Conservation (phyloP, 768 basidiomycete genomes). For the Russula ochroleuca region DNA sequence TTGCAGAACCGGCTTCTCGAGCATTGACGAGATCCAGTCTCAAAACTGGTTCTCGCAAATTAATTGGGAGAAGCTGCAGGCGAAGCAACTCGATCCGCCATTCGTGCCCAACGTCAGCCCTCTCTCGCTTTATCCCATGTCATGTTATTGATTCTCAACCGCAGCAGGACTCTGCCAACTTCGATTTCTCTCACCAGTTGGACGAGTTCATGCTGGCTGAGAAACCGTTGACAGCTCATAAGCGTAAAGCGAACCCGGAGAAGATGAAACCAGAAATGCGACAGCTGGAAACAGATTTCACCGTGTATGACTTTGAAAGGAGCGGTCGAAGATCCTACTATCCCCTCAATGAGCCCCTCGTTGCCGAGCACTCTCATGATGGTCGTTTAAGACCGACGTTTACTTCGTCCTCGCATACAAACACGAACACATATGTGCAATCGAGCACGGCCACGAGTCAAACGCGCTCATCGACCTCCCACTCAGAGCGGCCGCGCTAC, state of each 20-base stretch:
- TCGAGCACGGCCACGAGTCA: neutral
- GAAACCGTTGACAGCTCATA: constrained; percentile 93
- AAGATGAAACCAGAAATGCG: constrained; percentile 89
- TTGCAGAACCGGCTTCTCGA: constrained; percentile 64
- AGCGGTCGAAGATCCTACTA: constrained; percentile 81
- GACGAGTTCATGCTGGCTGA: constrained; percentile 97
- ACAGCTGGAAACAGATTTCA: constrained; percentile 95
- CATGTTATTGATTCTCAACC: constrained; percentile 17
- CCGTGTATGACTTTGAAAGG: constrained; percentile 77
- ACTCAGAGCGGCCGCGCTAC: neutral
- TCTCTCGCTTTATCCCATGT: neutral
- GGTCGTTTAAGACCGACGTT: neutral
- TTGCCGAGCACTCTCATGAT: constrained; percentile 23
- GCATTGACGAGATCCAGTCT: constrained; percentile 68
- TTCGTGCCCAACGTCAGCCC: constrained; percentile 88
- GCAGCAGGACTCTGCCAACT: constrained; percentile 95
- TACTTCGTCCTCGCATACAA: constrained; percentile 23
- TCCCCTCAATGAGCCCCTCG: constrained; percentile 69
- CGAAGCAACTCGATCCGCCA: constrained; percentile 67
- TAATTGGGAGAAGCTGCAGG: constrained; percentile 75
- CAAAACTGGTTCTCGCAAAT: constrained; percentile 84
- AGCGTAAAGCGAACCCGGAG: constrained; percentile 82
- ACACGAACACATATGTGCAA: constrained; percentile 26
- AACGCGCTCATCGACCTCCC: constrained; percentile 12
- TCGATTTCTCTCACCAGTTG: constrained; percentile 94